phyloP scores from a whole-genome alignment of 805 yeast genomes.

The Wickerhamomyces tratensis region DNA sequence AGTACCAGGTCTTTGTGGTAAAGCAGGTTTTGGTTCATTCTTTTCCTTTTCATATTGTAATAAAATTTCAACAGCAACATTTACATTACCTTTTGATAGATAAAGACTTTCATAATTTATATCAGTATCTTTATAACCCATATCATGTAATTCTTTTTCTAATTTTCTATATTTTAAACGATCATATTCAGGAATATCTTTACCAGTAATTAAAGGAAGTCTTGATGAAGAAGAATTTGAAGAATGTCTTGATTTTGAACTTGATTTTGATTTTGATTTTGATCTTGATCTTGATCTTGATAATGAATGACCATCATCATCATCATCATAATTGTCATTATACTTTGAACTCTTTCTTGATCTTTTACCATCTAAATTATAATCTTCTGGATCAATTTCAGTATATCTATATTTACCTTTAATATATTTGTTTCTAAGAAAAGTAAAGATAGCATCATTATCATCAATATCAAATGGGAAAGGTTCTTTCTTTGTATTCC shows the following conservation, averaged over 20 bases:
- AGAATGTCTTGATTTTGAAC: constrained; percentile 3
- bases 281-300: constrained; percentile 12
- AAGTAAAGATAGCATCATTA: constrained; percentile 47
- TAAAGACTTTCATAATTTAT: constrained; percentile 54
- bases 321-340: not conserved
- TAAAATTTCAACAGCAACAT: constrained; percentile 49
- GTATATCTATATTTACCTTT: constrained; percentile 41
- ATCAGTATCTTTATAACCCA: constrained; percentile 51
- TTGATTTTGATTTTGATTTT: constrained; percentile 6
- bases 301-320: not conserved
- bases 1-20: constrained; percentile 27
- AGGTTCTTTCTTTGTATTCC: constrained; percentile 63
- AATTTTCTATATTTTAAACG: constrained; percentile 39
- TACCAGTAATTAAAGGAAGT: constrained; percentile 35
- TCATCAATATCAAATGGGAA: constrained; percentile 74
- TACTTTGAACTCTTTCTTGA: constrained; percentile 9
- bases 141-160: constrained; percentile 36
- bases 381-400: constrained; percentile 20
- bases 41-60: constrained; percentile 27
- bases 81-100: constrained; percentile 48
- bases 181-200: constrained; percentile 46
- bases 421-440: constrained; percentile 58
- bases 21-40: constrained; percentile 37
- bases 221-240: not conserved
- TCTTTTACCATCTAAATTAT: constrained; percentile 5